Percentiles rank a stretch among this genome's conserved stretches.
Conservation (phyloP, 208 protist genomes). For the Trypanosoma cruzi region DNA sequence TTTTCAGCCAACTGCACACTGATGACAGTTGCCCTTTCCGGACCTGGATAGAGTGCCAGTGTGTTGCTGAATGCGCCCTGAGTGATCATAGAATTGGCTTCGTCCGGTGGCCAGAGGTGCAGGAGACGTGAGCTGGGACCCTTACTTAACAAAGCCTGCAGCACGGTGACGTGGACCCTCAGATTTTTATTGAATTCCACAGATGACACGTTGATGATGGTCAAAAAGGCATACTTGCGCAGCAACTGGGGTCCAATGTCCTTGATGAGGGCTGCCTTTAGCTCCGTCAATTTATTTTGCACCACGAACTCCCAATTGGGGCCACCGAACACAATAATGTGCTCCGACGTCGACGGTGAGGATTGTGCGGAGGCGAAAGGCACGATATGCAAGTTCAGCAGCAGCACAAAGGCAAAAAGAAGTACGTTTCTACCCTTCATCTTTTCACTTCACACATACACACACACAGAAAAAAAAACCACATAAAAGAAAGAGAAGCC, state of each 20-base stretch:
- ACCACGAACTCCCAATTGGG: slow-evolving; percentile 6
- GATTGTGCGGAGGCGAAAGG: background rate
- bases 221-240: slow-evolving; percentile 20
- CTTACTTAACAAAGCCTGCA: slow-evolving; percentile 7
- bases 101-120: slow-evolving; percentile 27
- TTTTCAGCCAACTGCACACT: background rate
- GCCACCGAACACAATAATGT: slow-evolving; percentile 21
- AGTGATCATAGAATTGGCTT: slow-evolving; percentile 28
- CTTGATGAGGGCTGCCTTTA: slow-evolving; percentile 3
- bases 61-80: slow-evolving; percentile 20
- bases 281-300: background rate
- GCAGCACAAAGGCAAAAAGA: background rate
- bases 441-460: background rate
- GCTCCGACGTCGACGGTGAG: slow-evolving; percentile 1
- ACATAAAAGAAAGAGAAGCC: background rate
- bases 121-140: background rate
- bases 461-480: slow-evolving; percentile 1
- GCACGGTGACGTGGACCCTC: slow-evolving; percentile 7
- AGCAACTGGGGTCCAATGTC: slow-evolving; percentile 12
- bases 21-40: background rate
- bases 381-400: background rate
- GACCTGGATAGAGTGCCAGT: background rate
- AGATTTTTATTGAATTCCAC: background rate
- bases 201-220: slow-evolving; percentile 7
- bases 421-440: background rate